phyloP scores from a whole-genome alignment of 495 filamentous ascomycete species.

The Terfezia claveryi region DNA sequence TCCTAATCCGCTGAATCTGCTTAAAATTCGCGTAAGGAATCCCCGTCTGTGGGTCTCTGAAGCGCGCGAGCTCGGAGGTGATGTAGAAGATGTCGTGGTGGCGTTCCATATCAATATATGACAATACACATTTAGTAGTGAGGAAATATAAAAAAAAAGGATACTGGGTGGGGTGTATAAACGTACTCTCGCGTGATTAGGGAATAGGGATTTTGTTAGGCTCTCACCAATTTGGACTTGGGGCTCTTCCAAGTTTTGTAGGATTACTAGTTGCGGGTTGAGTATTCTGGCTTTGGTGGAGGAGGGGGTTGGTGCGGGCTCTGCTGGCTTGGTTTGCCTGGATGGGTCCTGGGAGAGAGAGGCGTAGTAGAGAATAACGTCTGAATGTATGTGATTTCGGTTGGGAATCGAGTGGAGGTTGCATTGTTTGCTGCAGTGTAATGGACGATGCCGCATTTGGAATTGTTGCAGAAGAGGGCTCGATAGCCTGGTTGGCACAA shows the following conservation, averaged over 20 bases:
- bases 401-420: neutral
- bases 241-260: slow-evolving; percentile 34
- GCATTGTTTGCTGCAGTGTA: too few relatives aligned
- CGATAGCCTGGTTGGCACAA: too few relatives aligned
- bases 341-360: slow-evolving; percentile 12
- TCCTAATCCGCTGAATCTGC: slow-evolving; percentile 43
- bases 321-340: slow-evolving; percentile 6
- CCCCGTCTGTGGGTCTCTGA: slow-evolving; percentile 53
- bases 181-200: slow-evolving; percentile 30
- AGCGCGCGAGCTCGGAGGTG: slow-evolving; percentile 54
- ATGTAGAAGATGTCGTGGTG: slow-evolving; percentile 46
- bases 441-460: too few relatives aligned
- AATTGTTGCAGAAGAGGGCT: slow-evolving; percentile 3
- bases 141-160: neutral
- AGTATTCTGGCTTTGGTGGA: slow-evolving; percentile 28
- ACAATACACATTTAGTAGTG: slow-evolving; percentile 4
- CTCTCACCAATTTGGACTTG: slow-evolving; percentile 29
- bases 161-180: neutral
- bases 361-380: slow-evolving; percentile 15
- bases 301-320: slow-evolving; percentile 13
- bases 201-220: slow-evolving; percentile 29
- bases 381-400: neutral
- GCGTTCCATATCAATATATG: slow-evolving; percentile 22
- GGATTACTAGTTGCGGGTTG: slow-evolving; percentile 30
- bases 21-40: slow-evolving; percentile 56